Evolutionary conservation across 129 eudicot species (phyloP).

Genomic region (Apium graveolens): DNA sequence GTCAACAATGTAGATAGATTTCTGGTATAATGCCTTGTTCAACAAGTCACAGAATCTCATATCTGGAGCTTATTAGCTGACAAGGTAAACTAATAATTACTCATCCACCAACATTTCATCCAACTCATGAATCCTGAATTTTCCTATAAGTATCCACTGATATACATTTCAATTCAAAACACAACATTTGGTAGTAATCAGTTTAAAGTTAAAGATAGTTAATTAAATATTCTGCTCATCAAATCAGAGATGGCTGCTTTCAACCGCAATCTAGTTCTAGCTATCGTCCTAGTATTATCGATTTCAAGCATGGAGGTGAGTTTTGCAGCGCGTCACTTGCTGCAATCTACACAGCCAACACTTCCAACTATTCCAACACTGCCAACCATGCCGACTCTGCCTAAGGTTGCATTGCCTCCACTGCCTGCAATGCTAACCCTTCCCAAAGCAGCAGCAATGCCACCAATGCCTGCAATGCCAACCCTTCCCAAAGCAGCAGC

Average conservation of each 20-base stretch:
- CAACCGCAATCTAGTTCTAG: too few species aligned
- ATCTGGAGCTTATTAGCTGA: background rate
- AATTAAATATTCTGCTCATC: background rate
- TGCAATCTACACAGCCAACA: too few species aligned
- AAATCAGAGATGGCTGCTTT: background rate
- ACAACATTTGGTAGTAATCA: background rate
- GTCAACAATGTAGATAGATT: too few species aligned
- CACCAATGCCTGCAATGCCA: too few species aligned
- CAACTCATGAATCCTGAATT: background rate
- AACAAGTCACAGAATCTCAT: too few species aligned
- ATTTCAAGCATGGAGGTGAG: too few species aligned
- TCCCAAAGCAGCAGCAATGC: conserved; percentile 8
- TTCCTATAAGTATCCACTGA: conserved; percentile 14
- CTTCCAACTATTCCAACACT: too few species aligned
- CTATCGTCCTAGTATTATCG: too few species aligned
- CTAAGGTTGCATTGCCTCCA: conserved; percentile 18
- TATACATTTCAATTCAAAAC: background rate
- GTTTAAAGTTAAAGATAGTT: background rate
- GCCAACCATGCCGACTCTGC: background rate
- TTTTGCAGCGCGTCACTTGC: too few species aligned
- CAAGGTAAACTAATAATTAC: conserved; percentile 4
- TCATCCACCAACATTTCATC: conserved; percentile 1
- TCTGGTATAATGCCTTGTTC: too few species aligned
- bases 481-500: too few species aligned
- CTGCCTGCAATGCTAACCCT: conserved; percentile 11